Evolutionary conservation across 2,329 filamentous ascomycete species (phyloP).

Genomic region (Phyllosticta citrichinensis): DNA sequence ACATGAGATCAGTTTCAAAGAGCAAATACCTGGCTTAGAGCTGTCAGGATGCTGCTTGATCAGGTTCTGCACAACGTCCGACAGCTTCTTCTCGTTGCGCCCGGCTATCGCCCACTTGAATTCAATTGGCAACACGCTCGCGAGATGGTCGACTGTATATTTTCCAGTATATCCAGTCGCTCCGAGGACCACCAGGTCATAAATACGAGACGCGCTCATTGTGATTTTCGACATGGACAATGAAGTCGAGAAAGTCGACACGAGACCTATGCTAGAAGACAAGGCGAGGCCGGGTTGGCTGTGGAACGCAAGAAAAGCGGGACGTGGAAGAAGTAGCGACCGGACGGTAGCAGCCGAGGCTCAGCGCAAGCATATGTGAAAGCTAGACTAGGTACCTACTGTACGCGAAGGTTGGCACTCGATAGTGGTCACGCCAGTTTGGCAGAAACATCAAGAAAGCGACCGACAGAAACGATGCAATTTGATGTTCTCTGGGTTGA

Average conservation of each 20-base stretch:
- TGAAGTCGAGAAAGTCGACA: not conserved
- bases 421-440: not conserved
- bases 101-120: slow-evolving; percentile 84
- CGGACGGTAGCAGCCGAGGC: not conserved
- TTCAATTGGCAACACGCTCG: slow-evolving; percentile 58
- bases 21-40: slow-evolving; percentile 51
- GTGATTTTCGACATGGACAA: not conserved
- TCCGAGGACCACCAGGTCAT: slow-evolving; percentile 57
- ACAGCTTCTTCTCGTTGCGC: slow-evolving; percentile 66
- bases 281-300: not conserved
- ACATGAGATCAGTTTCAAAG: not conserved
- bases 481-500: too few species aligned
- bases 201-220: slow-evolving; percentile 32
- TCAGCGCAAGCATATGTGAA: not conserved
- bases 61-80: slow-evolving; percentile 56
- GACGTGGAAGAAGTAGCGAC: not conserved
- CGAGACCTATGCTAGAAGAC: not conserved
- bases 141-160: slow-evolving; percentile 65
- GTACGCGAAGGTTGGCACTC: not conserved
- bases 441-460: not conserved
- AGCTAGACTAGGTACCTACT: not conserved
- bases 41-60: slow-evolving; percentile 60
- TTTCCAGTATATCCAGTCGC: slow-evolving; percentile 78
- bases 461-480: not conserved
- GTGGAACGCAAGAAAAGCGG: not conserved